Conservation (phyloP, 305 asterid genomes). For the Fraxinus dipetala region DNA sequence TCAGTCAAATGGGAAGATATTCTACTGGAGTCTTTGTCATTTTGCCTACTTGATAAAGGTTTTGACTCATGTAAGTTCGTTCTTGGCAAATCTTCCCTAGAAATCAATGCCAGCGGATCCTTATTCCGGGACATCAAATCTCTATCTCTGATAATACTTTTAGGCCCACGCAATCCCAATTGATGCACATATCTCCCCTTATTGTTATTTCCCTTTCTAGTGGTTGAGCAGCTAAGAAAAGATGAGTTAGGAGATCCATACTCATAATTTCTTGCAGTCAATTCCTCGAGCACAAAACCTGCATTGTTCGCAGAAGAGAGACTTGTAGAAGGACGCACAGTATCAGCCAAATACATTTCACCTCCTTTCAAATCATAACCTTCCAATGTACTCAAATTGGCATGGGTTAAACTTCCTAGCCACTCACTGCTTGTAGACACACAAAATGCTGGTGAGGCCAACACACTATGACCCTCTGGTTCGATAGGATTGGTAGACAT, state of each 20-base stretch:
- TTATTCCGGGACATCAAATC: constrained; percentile 5
- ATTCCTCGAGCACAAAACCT: constrained; percentile 20
- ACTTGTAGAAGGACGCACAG: constrained; percentile 11
- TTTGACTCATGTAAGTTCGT: constrained; percentile 14
- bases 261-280: constrained; percentile 1
- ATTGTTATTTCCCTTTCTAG: constrained; percentile 4
- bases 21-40: constrained; percentile 18
- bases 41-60: constrained; percentile 3
- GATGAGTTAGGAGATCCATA: constrained; percentile 13
- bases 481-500: constrained; percentile 4
- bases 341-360: constrained; percentile 18
- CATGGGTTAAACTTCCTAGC: constrained; percentile 16
- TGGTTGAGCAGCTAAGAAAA: constrained; percentile 22
- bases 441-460: constrained; percentile 1
- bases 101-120: not conserved
- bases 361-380: constrained; percentile 12
- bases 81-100: constrained; percentile 20
- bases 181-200: constrained; percentile 15
- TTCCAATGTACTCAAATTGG: constrained; percentile 10
- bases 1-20: constrained; percentile 22
- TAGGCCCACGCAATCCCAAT: not conserved
- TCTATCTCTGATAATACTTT: not conserved
- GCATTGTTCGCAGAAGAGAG: constrained; percentile 8
- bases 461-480: not conserved
- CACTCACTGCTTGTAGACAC: constrained; percentile 21